Base-by-base conservation (phyloP, 192 early-diverging fungal species). In the Funneliformis mosseae region DNA sequence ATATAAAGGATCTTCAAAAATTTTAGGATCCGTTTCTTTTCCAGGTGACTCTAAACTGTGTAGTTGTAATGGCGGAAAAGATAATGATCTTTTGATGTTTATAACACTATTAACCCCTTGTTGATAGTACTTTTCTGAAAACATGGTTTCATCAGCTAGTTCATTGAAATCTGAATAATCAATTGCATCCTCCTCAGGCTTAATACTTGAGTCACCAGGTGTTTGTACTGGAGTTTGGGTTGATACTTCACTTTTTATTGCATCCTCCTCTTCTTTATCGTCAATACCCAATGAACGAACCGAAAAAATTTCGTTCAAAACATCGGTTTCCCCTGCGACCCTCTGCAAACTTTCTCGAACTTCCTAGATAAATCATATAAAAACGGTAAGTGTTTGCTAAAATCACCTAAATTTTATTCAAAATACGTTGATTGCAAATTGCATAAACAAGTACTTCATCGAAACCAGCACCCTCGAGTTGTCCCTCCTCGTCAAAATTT, bases 131-230 rank as follows among this genome's bases (percentile, higher is more conserved):
- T 85, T 84, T 42, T 80, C 81, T 41, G 83, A 86, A 77, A 87
- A 85, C 84, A 83, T 88, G 50, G 66, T 84, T 55, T 87, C 85
- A 60, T 96, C 94, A 1, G 95, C 92, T 4, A 91, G 92, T 72
- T 97, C 96, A 77, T 95, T 89, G 79, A 93, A 92, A 70, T 94
- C 94, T 0, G 93, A 95, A 81, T 89, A 97, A 83, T 97, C 95
- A 3, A 95, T 84, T 2, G 95, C 95, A 83, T 95, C 91, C 33
- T 85, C 87, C 38, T 88, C 85, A 39, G 92, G 93, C 63, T 88
- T 84, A 42, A 91, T 88, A 38, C 66, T 80, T 16, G 85, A 83
- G 12, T 78, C 81, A 16, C 77, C 83, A 9, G 85, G 84, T 33
- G 83, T 67, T 73, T 70, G 38, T 43, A 39, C 38, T 18, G 68